phyloP scores from a whole-genome alignment of 2,329 filamentous ascomycete species.

The Calonectria montana region DNA sequence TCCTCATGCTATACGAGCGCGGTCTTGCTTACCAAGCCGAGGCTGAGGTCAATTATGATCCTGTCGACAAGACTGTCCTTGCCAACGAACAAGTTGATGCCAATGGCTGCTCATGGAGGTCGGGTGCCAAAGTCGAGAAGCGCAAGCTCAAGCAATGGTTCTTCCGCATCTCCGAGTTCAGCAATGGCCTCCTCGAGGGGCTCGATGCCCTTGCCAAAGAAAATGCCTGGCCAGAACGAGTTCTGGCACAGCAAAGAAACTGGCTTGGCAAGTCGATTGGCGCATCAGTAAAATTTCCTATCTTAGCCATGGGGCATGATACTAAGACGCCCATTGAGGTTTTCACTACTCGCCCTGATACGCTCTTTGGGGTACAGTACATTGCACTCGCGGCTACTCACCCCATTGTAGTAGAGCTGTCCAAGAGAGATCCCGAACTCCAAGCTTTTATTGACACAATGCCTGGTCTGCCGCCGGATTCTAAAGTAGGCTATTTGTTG shows the following conservation, averaged over 20 bases:
- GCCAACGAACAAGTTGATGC: conserved; percentile 95
- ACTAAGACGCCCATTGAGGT: conserved; percentile 70
- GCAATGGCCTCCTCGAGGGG: conserved; percentile 77
- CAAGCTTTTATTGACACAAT: conserved; percentile 76
- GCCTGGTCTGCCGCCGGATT: conserved; percentile 63
- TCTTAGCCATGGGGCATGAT: conserved; percentile 58
- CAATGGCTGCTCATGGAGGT: conserved; percentile 87
- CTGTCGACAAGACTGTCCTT: conserved; percentile 87
- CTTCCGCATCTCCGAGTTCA: conserved; percentile 83
- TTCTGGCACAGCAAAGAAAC: conserved; percentile 85
- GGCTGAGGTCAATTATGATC: conserved; percentile 90
- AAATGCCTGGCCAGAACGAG: conserved; percentile 83
- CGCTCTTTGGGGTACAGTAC: conserved; percentile 88
- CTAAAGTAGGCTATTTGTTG: conserved; percentile 76
- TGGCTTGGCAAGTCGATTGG: conserved; percentile 88
- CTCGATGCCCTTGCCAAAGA: conserved; percentile 73
- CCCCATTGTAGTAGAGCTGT: conserved; percentile 72
- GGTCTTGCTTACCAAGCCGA: conserved; percentile 86
- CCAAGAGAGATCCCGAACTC: conserved; percentile 69
- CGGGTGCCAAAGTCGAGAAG: conserved; percentile 86
- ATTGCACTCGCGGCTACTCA: conserved; percentile 81
- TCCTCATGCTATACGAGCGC: conserved; percentile 78
- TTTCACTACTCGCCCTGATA: conserved; percentile 88
- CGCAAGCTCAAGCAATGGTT: conserved; percentile 89
- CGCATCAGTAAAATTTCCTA: conserved; percentile 76